Evolutionary conservation across 768 basidiomycete species (phyloP).

Genomic region (Tricholoma hemisulphureum): DNA sequence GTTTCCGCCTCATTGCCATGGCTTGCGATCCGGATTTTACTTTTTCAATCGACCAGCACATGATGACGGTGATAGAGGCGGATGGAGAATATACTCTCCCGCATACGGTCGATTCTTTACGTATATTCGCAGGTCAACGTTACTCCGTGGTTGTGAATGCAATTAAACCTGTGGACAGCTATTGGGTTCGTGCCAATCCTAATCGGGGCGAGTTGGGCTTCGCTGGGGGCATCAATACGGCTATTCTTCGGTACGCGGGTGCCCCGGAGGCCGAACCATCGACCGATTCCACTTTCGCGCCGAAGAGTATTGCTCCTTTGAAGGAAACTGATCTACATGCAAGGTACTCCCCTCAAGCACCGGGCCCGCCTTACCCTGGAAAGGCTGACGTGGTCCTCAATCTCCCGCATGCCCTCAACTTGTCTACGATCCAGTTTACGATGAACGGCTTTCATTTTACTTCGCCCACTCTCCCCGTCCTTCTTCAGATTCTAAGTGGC

Average conservation of each 20-base stretch:
- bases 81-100: slow-evolving; percentile 44
- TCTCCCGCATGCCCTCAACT: not conserved
- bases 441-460: slow-evolving; percentile 32
- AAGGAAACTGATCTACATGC: not conserved
- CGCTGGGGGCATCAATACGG: slow-evolving; percentile 40
- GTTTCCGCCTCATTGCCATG: slow-evolving; percentile 34
- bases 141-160: slow-evolving; percentile 41
- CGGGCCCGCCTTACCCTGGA: slow-evolving; percentile 27
- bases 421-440: slow-evolving; percentile 12
- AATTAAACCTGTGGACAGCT: slow-evolving; percentile 46
- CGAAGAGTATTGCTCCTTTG: not conserved
- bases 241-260: slow-evolving; percentile 49
- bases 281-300: not conserved
- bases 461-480: slow-evolving; percentile 32
- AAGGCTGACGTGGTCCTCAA: not conserved
- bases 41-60: slow-evolving; percentile 48
- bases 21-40: slow-evolving; percentile 36
- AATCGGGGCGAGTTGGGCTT: slow-evolving; percentile 24
- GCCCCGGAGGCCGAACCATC: slow-evolving; percentile 42
- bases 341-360: not conserved
- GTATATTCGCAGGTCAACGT: slow-evolving; percentile 16
- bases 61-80: slow-evolving; percentile 46
- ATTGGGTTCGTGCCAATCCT: slow-evolving; percentile 44
- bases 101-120: slow-evolving; percentile 38
- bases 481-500: slow-evolving; percentile 40